Evolutionary conservation across 2,329 filamentous ascomycete species (phyloP), one percentile per base, ranked within the genome.

Genomic region (Apiospora malaysiana): DNA sequence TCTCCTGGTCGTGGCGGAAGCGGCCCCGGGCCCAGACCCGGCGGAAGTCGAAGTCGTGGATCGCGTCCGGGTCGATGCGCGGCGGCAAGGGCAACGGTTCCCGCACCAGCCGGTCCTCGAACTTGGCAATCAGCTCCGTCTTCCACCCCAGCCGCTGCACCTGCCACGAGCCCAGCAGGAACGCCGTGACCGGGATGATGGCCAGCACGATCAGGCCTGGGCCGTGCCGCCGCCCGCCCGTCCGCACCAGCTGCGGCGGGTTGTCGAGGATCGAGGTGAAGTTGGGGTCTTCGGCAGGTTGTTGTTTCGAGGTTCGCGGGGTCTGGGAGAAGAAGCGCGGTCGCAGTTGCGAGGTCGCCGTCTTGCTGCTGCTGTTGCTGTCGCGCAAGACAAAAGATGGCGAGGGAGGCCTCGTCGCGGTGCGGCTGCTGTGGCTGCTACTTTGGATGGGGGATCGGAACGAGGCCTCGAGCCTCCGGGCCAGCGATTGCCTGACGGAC

Each of bases 81-180:
- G 94, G 91, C 4, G 96, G 96, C 0, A 99, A 85, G 0, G 95
- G 95, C 0, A 99, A 85, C 0, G 96, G 96, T 23, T 92, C 88
- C 70, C 93, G 93, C 51, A 97, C 88, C 46, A 99, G 88, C 6
- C 95, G 93, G 85, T 99, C 95, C 83, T 98, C 96, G 81, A 93
- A 94, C 76, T 92, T 94, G 72, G 95, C 94, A 72, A 99, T 91
- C 16, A 99, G 87, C 65, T 97, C 93, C 4, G 94, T 94, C 81
- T 99, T 99, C 95, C 95, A 97, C 71, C 91, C 90, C 1, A 99
- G 89, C 14, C 96, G 92, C 81, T 97, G 90, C 69, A 99, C 93
- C 81, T 99, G 96, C 96, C 96, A 99, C 74, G 94, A 94, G 42
- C 96, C 96, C 21, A 99, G 90, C 70, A 87, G 85, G 81, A 99